Evolutionary conservation across 208 protist species (phyloP), one percentile per base, ranked within the genome.

Genomic region (Leishmania martiniquensis): DNA sequence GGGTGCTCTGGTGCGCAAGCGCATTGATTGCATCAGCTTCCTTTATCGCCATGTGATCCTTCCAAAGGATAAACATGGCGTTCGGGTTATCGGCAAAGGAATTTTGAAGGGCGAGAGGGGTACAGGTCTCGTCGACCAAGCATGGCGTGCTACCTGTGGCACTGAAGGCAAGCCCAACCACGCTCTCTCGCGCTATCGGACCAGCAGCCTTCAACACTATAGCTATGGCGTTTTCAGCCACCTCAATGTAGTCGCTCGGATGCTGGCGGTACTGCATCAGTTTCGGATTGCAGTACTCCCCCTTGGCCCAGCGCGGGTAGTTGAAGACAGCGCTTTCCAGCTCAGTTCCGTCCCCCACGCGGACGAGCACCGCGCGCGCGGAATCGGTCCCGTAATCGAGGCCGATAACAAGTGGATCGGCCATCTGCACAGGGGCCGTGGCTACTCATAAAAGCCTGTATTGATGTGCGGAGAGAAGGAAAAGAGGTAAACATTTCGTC

Each of bases 51-150:
- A 82, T 90, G 78, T 93, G 89, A 62, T 90, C 85, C 69, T 93
- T 93, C 82, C 89, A 93, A 32, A 93, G 76, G n/a, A 89, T 83
- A 77, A 89, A 90, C 88, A 92, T 93, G 9, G 86, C 84, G 39
- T 89, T 90, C 6, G 86, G 84, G 52, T 90, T 93, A 25, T 90
- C 81, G 32, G 69, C 55, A 71, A 93, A 90, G 2, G 66, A 65
- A 2, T 68, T 49, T 3, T 69, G 71, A 78, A 90, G 49, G 55
- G 89, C 71, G 10, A 93, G 76, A 70, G 86, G 84, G 32, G 52
- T 72, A 77, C 86, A 88, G 34, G 69, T 73, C 55, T 72, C 81
- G 62, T 90, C 86, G 10, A 90, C 84, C 52, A 93, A 71, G 72
- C 82, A 90, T 22, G 86, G 86, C 29, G 86, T 90, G 71, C 84